phyloP scores from a whole-genome alignment of 2,329 filamentous ascomycete species.

The Aspergillus sp. region DNA sequence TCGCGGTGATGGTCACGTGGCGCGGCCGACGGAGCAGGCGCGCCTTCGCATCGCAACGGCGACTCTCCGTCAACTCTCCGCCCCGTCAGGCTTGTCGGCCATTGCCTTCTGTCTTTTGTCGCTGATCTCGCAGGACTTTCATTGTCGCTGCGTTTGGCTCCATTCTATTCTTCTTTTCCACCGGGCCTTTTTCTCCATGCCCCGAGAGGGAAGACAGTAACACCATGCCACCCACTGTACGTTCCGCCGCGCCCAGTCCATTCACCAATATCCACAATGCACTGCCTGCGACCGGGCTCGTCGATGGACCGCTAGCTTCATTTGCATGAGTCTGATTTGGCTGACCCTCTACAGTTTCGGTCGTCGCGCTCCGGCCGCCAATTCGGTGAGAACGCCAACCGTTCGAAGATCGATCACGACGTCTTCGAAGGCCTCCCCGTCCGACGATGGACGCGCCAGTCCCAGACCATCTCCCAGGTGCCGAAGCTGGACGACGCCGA shows the following conservation, averaged over 20 bases:
- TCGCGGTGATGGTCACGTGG: conserved; percentile 15
- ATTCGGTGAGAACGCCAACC: conserved; percentile 47
- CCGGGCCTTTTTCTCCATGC: conserved; percentile 2
- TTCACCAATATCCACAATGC: not conserved
- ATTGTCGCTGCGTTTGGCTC: not conserved
- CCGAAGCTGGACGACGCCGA: conserved; percentile 60
- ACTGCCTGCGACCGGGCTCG: not conserved
- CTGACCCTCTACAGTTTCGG: conserved; percentile 49
- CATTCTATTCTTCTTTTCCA: not conserved
- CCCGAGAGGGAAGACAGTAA: conserved; percentile 8
- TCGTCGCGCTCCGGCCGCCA: conserved; percentile 59
- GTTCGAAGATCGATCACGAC: conserved; percentile 61
- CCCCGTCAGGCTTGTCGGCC: conserved; percentile 4
- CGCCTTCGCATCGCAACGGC: conserved; percentile 13
- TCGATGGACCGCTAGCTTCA: not conserved
- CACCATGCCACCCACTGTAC: conserved; percentile 37
- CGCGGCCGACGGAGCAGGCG: not conserved
- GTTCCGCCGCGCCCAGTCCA: conserved; percentile 17
- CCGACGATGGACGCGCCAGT: conserved; percentile 80
- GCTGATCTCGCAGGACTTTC: not conserved
- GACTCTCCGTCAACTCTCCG: not conserved
- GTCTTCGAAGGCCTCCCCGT: conserved; percentile 76
- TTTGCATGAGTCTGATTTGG: not conserved
- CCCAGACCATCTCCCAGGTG: conserved; percentile 66
- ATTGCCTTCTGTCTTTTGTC: not conserved